phyloP scores from a whole-genome alignment of 2,329 filamentous ascomycete species.

The Fusarium caatingaense region DNA sequence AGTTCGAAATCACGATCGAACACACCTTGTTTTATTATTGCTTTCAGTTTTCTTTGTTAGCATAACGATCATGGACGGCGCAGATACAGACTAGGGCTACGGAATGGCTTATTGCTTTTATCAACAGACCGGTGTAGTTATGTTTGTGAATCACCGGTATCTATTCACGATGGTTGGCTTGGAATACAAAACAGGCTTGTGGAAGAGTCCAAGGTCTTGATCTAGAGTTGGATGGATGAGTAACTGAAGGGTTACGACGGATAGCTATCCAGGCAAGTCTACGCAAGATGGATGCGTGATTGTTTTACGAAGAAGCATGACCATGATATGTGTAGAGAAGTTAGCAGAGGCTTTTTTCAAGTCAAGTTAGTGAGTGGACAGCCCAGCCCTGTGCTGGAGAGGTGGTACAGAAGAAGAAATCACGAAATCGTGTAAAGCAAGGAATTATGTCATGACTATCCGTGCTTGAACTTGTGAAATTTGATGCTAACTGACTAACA shows the following conservation, averaged over 20 bases:
- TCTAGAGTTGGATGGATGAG: constrained; percentile 39
- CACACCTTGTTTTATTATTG: constrained; percentile 37
- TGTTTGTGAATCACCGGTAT: constrained; percentile 10
- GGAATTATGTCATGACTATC: neutral
- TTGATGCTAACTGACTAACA: neutral
- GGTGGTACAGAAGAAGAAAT: constrained; percentile 26
- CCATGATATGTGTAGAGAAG: constrained; percentile 23
- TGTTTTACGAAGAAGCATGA: constrained; percentile 30
- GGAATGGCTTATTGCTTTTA: constrained; percentile 38
- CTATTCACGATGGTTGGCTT: constrained; percentile 36
- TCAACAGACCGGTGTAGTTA: constrained; percentile 29
- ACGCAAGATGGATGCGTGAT: constrained; percentile 14
- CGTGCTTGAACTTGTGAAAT: neutral
- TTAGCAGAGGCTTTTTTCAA: constrained; percentile 12
- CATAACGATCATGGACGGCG: constrained; percentile 46
- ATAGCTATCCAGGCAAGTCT: neutral
- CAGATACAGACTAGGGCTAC: constrained; percentile 36
- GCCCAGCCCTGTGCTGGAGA: constrained; percentile 9
- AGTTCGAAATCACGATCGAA: constrained; percentile 13
- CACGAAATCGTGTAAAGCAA: constrained; percentile 23
- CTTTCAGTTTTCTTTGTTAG: constrained; percentile 45
- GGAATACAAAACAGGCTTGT: constrained; percentile 33
- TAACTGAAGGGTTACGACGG: constrained; percentile 20
- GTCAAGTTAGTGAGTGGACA: constrained; percentile 6
- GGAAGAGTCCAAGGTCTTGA: constrained; percentile 20